These are phyloP conservation scores for Dioscorea alata DNA, from an alignment of 106 monocot species.

Conservation along the genomic window DNA sequence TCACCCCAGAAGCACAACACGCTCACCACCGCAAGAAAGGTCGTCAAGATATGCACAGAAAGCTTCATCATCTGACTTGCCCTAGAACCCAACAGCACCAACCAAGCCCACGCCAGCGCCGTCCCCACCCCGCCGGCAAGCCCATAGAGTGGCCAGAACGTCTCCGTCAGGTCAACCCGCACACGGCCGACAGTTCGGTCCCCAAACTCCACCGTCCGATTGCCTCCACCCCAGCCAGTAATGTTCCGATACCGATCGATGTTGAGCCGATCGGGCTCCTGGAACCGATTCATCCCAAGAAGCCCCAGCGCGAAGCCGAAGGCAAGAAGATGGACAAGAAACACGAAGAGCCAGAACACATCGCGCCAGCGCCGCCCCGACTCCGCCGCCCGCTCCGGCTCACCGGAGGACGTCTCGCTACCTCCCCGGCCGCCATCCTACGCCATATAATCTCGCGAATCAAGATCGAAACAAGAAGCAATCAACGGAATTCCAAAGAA, in stretches of 20 bases:
- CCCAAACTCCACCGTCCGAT: background rate
- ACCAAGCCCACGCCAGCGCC: slow-evolving; percentile 66
- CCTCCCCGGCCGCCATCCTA: slow-evolving; percentile 4
- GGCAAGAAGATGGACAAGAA: slow-evolving; percentile 63
- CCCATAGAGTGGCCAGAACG: slow-evolving; percentile 91
- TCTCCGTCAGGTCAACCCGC: slow-evolving; percentile 58
- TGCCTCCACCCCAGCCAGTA: slow-evolving; percentile 19
- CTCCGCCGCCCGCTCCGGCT: background rate
- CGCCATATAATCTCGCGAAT: too few species aligned
- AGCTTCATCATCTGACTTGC: slow-evolving; percentile 67
- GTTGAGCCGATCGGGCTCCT: slow-evolving; percentile 55
- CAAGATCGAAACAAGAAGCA: too few species aligned
- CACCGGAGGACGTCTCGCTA: slow-evolving; percentile 14
- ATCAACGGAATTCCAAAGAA: too few species aligned
- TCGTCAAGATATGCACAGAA: slow-evolving; percentile 70
- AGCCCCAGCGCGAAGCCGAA: slow-evolving; percentile 46
- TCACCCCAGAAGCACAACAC: slow-evolving; percentile 91
- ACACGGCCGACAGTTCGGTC: background rate
- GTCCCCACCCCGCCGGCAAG: slow-evolving; percentile 61
- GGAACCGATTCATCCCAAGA: slow-evolving; percentile 72
- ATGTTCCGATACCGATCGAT: slow-evolving; percentile 65
- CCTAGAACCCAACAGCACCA: slow-evolving; percentile 49
- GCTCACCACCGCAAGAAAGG: slow-evolving; percentile 87
- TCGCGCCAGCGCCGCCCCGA: slow-evolving; percentile 70
- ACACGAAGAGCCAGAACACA: slow-evolving; percentile 82